Evolutionary conservation across 805 yeast species (phyloP).

Genomic region (Kodamaea leandrae): DNA sequence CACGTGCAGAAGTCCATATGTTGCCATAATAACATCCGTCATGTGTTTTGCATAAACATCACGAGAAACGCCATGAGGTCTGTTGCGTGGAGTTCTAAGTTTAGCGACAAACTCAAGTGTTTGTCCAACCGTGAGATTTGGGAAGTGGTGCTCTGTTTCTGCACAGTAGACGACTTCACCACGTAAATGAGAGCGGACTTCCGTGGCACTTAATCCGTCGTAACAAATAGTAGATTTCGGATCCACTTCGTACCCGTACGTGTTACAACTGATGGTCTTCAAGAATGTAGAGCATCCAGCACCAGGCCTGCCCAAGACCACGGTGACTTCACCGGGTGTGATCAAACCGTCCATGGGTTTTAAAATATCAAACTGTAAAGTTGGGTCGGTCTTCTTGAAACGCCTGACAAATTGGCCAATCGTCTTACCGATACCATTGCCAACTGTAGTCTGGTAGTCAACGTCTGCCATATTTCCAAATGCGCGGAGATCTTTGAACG

Average conservation of each 20-base stretch:
- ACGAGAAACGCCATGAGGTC: slow-evolving; percentile 52
- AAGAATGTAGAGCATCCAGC: slow-evolving; percentile 73
- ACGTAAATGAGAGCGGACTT: slow-evolving; percentile 51
- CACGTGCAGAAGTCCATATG: slow-evolving; percentile 51
- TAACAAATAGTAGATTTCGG: slow-evolving; percentile 47
- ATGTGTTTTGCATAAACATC: slow-evolving; percentile 39
- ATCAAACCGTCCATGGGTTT: slow-evolving; percentile 66
- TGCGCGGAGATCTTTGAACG: slow-evolving; percentile 14
- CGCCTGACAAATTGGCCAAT: slow-evolving; percentile 4
- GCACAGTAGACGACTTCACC: slow-evolving; percentile 73
- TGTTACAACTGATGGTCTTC: slow-evolving; percentile 62
- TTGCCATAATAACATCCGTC: slow-evolving; percentile 44
- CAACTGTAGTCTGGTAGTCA: slow-evolving; percentile 16
- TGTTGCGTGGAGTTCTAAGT: slow-evolving; percentile 59
- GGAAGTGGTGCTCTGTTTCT: slow-evolving; percentile 66
- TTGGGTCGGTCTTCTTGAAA: slow-evolving; percentile 11
- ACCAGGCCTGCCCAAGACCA: slow-evolving; percentile 79
- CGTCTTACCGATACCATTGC: slow-evolving; percentile 10
- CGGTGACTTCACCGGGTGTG: slow-evolving; percentile 62
- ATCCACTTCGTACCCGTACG: slow-evolving; percentile 56
- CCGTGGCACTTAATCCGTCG: slow-evolving; percentile 53
- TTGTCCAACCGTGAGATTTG: slow-evolving; percentile 64
- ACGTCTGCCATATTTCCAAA: slow-evolving; percentile 14
- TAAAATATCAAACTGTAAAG: slow-evolving; percentile 46
- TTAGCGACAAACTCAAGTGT: slow-evolving; percentile 63